Conservation (phyloP, 2,329 filamentous ascomycete genomes). For the Beauveria asiatica region DNA sequence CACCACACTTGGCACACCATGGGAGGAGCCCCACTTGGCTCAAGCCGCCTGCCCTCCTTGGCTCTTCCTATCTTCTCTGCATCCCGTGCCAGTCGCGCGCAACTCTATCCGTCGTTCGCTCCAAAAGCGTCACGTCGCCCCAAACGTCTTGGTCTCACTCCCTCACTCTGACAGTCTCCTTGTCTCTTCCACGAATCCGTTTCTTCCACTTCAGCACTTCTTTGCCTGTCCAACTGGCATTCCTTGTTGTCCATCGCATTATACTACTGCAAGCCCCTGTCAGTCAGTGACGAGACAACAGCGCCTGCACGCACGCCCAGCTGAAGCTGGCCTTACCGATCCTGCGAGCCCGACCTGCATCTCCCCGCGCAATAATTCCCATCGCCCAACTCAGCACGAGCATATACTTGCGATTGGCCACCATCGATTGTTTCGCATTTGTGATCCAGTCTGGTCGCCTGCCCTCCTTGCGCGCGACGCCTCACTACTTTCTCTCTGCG, state of each 20-base stretch:
- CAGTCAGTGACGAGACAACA: constrained; percentile 4
- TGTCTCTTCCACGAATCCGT: background rate
- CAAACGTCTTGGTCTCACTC: background rate
- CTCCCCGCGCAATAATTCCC: background rate
- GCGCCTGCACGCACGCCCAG: background rate
- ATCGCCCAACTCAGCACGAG: background rate
- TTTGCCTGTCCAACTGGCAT: background rate
- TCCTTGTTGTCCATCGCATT: background rate
- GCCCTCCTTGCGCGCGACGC: background rate
- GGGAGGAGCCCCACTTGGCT: background rate
- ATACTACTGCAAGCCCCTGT: background rate
- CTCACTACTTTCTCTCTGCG: background rate
- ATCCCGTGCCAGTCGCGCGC: background rate
- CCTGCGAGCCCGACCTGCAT: constrained; percentile 1
- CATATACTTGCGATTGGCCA: background rate
- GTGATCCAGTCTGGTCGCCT: background rate
- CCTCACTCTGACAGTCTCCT: background rate
- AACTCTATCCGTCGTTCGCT: background rate
- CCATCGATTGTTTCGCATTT: background rate
- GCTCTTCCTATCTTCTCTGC: background rate
- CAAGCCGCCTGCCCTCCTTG: background rate
- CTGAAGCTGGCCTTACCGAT: background rate
- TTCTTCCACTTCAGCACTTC: background rate
- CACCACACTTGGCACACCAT: background rate
- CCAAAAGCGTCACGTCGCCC: background rate